These are phyloP conservation scores for Arthrobotrys sinensis DNA, from an alignment of 2,329 filamentous ascomycete genomes.

Conservation along the genomic window DNA sequence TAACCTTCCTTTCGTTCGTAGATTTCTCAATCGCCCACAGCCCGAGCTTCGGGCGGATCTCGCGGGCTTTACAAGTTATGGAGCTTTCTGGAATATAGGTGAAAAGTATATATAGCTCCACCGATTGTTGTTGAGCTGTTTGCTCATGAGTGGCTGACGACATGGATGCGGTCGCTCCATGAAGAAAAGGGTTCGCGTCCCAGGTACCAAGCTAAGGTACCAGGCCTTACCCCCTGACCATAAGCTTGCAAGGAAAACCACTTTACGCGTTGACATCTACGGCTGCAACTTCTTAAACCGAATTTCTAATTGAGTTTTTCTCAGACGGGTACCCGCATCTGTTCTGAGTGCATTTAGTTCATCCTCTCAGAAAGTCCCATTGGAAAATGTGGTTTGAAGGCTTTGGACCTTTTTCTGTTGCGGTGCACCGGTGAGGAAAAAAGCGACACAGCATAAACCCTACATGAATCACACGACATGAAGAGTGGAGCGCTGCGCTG, in stretches of 20 bases:
- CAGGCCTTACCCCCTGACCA: conserved; percentile 25
- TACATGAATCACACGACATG: conserved; percentile 60
- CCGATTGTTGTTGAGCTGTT: conserved; percentile 22
- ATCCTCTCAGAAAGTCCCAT: conserved; percentile 7
- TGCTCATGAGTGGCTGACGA: conserved; percentile 26
- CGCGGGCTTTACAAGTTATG: not conserved
- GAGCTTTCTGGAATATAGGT: conserved; percentile 7
- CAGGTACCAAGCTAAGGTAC: conserved; percentile 23
- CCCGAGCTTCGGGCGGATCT: conserved; percentile 20
- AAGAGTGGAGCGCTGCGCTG: conserved; percentile 39
- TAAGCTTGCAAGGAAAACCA: not conserved
- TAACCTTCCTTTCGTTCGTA: conserved; percentile 4
- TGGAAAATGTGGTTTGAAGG: conserved; percentile 8
- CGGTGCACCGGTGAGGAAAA: conserved; percentile 35
- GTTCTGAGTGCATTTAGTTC: conserved; percentile 44
- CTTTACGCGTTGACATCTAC: conserved; percentile 38
- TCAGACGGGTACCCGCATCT: conserved; percentile 27
- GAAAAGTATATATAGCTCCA: conserved; percentile 7
- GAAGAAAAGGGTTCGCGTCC: conserved; percentile 18
- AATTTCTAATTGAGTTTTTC: not conserved
- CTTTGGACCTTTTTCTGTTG: not conserved
- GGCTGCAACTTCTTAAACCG: conserved; percentile 35
- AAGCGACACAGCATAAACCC: conserved; percentile 42
- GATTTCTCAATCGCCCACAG: conserved; percentile 5
- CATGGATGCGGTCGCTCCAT: conserved; percentile 5